Evolutionary conservation across 768 basidiomycete genomes (phyloP), one percentile per base, ranked within the genome.

Genomic region (Dacryopinax spathularia): DNA sequence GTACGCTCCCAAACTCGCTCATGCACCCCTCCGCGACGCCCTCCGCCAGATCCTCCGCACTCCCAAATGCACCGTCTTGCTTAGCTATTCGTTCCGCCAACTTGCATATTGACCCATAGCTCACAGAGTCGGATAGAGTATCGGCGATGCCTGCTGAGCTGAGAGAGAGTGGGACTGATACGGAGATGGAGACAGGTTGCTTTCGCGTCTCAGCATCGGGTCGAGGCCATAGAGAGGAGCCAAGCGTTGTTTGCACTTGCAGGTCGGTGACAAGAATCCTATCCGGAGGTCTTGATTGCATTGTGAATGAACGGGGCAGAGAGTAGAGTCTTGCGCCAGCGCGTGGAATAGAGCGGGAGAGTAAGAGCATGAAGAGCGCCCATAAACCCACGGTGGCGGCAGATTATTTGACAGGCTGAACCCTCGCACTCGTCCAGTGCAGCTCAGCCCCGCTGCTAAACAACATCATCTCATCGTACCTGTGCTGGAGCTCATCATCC

Each of bases 71-170:
- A 0, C 73, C 72, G 15, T 81, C 78, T 66, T 66, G 77, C 66
- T 72, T 65, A 15, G 73, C 68, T 66, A 78, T 70, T 20, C 29
- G 22, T 18, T 56, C 48, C 25, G 20, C 48, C 27, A 69, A 69
- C 68, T 85, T 85, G 25, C 79, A 78, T 12, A 84, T 72, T 4
- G 77, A 69, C 0, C 81, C 80, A 69, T 91, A 91, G 75, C 90
- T 81, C 65, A 90, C 77, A 0, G 86, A 84, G 65, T 80, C 73
- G 0, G 73, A 67, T 1, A 87, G 74, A 67, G 84, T 78, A 70
- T 88, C 86, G 5, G 75, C 70, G 0, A 67, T 65, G 12, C 83
- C 85, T 1, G 85, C 76, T 0, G 68, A 62, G 9, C 77, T 72
- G 27, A 88, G 72, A 67, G 84, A 77, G 67, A 83, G 74, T 1